phyloP scores from a whole-genome alignment of 805 yeast genomes.

The Candida broadrunensis region DNA sequence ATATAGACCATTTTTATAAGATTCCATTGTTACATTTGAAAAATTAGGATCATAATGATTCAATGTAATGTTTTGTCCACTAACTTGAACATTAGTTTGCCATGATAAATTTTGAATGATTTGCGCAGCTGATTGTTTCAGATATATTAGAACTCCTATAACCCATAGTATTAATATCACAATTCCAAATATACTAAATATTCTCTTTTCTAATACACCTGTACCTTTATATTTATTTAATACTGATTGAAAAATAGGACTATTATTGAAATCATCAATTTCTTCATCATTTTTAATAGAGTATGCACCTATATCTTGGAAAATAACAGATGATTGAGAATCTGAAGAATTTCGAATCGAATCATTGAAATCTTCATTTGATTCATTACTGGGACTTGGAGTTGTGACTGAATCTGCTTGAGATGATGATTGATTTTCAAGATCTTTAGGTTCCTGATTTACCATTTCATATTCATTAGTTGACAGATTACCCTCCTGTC shows the following conservation, averaged over 20 bases:
- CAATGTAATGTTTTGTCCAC: constrained; percentile 29
- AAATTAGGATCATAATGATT: constrained; percentile 23
- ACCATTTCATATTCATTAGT: constrained; percentile 18
- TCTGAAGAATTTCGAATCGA: constrained; percentile 10
- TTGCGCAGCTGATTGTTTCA: constrained; percentile 17
- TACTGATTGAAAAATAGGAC: constrained; percentile 19
- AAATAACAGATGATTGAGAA: constrained; percentile 22
- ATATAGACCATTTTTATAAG: constrained; percentile 20
- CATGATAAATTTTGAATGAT: constrained; percentile 18
- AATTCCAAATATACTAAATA: constrained; percentile 4
- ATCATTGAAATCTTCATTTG: not conserved
- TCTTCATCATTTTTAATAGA: constrained; percentile 6
- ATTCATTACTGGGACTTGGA: not conserved
- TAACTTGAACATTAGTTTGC: constrained; percentile 17
- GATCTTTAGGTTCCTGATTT: constrained; percentile 7
- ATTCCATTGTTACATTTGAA: constrained; percentile 26
- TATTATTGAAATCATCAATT: constrained; percentile 19
- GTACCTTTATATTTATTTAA: constrained; percentile 12
- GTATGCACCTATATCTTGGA: constrained; percentile 25
- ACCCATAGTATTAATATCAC: constrained; percentile 21
- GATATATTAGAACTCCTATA: constrained; percentile 22
- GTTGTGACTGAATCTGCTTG: not conserved
- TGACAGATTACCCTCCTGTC: not conserved
- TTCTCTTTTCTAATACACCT: constrained; percentile 5
- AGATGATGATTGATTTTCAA: not conserved